Evolutionary conservation across 1,284 basidiomycete species (phyloP).

Genomic region (Pseudozyma tsukubaensis): DNA sequence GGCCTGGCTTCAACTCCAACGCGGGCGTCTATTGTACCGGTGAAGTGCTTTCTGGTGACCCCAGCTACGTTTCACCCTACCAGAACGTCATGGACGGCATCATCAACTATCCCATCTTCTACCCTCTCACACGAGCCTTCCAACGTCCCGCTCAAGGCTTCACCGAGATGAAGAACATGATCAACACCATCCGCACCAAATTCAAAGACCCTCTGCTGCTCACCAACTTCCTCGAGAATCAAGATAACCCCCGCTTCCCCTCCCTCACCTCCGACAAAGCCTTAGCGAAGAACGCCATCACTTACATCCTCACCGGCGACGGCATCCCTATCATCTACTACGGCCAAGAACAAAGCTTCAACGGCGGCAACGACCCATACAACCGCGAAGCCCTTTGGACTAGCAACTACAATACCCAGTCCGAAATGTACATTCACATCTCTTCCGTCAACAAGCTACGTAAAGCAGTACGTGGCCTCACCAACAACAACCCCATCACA

Average conservation of each 20-base stretch:
- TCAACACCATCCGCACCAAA: constrained; percentile 9
- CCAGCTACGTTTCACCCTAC: constrained; percentile 71
- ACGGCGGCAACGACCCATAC: constrained; percentile 69
- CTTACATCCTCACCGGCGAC: constrained; percentile 71
- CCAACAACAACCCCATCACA: constrained; percentile 73
- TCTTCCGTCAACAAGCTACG: constrained; percentile 75
- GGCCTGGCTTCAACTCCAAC: constrained; percentile 77
- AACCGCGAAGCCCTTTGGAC: constrained; percentile 24
- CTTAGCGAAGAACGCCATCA: constrained; percentile 71
- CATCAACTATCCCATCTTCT: constrained; percentile 78
- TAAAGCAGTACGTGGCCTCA: constrained; percentile 72
- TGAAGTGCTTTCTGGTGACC: constrained; percentile 77
- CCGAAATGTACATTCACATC: constrained; percentile 72
- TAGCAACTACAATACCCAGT: constrained; percentile 44
- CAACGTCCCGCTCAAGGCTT: constrained; percentile 68
- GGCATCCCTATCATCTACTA: constrained; percentile 75
- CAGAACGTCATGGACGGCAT: constrained; percentile 71
- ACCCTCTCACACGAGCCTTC: constrained; percentile 78
- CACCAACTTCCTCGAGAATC: constrained; percentile 86
- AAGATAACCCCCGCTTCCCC: constrained; percentile 78
- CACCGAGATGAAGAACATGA: constrained; percentile 37
- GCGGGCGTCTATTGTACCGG: constrained; percentile 86
- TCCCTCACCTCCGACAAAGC: constrained; percentile 28
- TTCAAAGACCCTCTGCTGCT: constrained; percentile 72
- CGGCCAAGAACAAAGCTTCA: constrained; percentile 74